phyloP scores from a whole-genome alignment of 176 grass and related monocot species.

The Luzula sylvatica region DNA sequence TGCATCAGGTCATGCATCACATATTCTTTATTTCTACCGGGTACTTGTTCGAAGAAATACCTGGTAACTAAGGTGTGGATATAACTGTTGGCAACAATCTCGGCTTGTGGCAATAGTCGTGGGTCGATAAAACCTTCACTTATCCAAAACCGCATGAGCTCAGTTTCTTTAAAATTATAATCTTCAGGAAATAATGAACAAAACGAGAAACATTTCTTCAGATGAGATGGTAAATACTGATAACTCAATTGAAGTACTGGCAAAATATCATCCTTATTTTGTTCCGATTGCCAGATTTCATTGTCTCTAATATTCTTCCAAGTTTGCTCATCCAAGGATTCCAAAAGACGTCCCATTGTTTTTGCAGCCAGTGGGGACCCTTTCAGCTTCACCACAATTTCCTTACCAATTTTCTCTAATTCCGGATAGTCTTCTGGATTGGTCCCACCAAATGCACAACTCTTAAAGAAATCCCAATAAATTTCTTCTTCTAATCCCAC shows the following conservation, averaged over 20 bases:
- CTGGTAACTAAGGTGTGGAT: background rate
- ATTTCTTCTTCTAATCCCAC: background rate
- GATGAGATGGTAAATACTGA: conserved; percentile 20
- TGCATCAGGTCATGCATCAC: conserved; percentile 25
- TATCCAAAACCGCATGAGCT: background rate
- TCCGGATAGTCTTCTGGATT: background rate
- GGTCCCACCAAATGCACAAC: conserved; percentile 1
- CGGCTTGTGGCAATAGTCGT: background rate
- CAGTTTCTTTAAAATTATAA: background rate
- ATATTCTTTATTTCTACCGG: background rate
- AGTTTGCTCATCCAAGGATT: background rate
- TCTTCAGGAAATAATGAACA: conserved; percentile 19
- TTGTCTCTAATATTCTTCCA: conserved; percentile 12
- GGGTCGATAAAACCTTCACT: conserved; percentile 7
- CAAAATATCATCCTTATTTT: background rate
- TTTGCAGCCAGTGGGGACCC: conserved; percentile 16
- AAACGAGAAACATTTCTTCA: conserved; percentile 22
- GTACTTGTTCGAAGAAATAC: conserved; percentile 6
- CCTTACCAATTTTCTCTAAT: conserved; percentile 1
- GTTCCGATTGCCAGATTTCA: conserved; percentile 12
- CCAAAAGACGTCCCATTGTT: conserved; percentile 12
- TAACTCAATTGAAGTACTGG: conserved; percentile 23
- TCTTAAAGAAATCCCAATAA: conserved; percentile 8
- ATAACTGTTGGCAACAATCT: background rate
- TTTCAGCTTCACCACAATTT: conserved; percentile 9